phyloP scores from a whole-genome alignment of 805 yeast genomes.

The Wickerhamiella sergipiensis region DNA sequence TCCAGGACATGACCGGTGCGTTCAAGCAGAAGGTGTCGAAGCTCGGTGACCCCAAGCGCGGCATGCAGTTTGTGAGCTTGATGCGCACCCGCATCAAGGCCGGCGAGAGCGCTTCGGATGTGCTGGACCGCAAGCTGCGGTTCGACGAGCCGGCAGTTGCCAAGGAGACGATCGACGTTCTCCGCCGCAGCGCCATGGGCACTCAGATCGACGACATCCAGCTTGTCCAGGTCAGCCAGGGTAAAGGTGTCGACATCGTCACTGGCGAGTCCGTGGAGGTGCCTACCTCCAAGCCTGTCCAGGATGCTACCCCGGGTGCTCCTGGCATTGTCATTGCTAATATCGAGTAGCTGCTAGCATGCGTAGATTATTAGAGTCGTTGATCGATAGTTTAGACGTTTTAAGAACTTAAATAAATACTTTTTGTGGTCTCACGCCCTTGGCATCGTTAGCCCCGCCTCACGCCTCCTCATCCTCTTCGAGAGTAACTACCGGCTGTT shows the following conservation, averaged over 20 bases:
- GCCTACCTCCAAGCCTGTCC: constrained; percentile 55
- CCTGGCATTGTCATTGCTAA: constrained; percentile 78
- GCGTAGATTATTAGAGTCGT: no score
- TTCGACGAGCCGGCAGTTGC: constrained; percentile 64
- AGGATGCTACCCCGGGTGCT: constrained; percentile 79
- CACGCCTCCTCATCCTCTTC: not conserved
- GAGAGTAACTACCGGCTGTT: not conserved
- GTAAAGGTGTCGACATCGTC: constrained; percentile 53
- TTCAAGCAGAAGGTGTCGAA: constrained; percentile 28
- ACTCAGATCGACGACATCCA: constrained; percentile 42
- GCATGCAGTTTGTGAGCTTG: constrained; percentile 89
- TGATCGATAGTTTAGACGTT: no score
- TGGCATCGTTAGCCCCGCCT: no score
- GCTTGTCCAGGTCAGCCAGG: constrained; percentile 50
- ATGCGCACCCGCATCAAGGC: constrained; percentile 63
- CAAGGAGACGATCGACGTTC: constrained; percentile 38
- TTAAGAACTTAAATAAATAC: no score
- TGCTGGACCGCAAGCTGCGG: constrained; percentile 78
- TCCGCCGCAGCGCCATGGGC: constrained; percentile 53
- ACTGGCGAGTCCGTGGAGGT: constrained; percentile 61
- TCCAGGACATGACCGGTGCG: constrained; percentile 25
- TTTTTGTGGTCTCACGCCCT: no score
- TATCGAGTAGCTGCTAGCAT: constrained; percentile 4
- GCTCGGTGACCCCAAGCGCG: constrained; percentile 77
- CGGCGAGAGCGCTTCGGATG: constrained; percentile 42